Evolutionary conservation across 1,139 yeast species (phyloP).

Genomic region (Geotrichum reessii): DNA sequence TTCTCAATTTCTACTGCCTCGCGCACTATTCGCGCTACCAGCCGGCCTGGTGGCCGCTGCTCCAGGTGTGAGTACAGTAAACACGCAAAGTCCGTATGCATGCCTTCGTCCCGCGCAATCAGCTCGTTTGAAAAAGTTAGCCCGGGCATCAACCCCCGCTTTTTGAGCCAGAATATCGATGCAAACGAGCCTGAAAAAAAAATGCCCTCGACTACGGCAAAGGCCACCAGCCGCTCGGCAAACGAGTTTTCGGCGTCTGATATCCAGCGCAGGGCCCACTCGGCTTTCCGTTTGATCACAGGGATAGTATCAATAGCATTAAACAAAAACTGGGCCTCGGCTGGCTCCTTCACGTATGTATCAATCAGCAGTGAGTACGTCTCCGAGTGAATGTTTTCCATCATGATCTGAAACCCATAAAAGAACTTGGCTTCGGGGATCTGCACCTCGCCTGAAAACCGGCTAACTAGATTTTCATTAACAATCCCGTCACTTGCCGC

Average conservation of each 20-base stretch:
- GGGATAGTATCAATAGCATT: constrained; percentile 94
- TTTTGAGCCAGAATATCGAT: constrained; percentile 95
- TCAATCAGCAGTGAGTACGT: constrained; percentile 92
- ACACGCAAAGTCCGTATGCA: constrained; percentile 98
- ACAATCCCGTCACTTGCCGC: constrained; percentile 98
- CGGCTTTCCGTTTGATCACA: constrained; percentile 91
- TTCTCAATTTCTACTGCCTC: constrained; percentile 96
- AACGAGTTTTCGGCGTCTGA: constrained; percentile 78
- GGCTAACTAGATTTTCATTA: constrained; percentile 93
- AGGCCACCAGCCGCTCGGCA: constrained; percentile 94
- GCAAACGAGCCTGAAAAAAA: constrained; percentile 98
- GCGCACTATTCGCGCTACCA: constrained; percentile 78
- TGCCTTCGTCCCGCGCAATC: constrained; percentile 96
- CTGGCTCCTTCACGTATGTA: constrained; percentile 90
- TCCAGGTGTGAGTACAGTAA: constrained; percentile 86
- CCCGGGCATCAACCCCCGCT: constrained; percentile 98
- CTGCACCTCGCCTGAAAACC: constrained; percentile 95
- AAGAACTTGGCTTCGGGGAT: constrained; percentile 97
- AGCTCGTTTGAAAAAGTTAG: constrained; percentile 93
- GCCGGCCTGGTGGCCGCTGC: constrained; percentile 73
- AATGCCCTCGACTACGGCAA: constrained; percentile 98
- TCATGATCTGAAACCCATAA: constrained; percentile 99
- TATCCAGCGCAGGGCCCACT: constrained; percentile 98
- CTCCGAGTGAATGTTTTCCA: constrained; percentile 98
- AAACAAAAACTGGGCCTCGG: constrained; percentile 80